Percentiles rank a stretch among this genome's conserved stretches.
These are phyloP conservation scores for Saussurea involucrata DNA, from an alignment of 129 eudicot species.

Conservation along the genomic window DNA sequence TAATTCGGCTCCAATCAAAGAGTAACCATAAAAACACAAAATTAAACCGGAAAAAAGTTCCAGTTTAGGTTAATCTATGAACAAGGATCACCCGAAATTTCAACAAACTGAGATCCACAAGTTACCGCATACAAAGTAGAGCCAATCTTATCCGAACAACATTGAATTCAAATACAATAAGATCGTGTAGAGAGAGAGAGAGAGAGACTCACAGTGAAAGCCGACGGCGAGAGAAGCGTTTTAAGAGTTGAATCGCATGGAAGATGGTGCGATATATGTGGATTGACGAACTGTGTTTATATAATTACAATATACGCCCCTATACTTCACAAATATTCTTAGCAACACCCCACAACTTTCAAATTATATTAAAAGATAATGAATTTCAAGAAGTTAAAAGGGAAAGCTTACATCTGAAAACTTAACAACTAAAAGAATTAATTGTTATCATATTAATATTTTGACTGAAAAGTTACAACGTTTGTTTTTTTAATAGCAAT, in stretches of 20 bases:
- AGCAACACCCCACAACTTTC: neutral
- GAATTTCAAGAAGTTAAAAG: neutral
- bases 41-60: neutral
- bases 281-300: neutral
- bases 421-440: no score
- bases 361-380: neutral
- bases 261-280: conserved; percentile 1
- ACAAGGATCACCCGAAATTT: neutral
- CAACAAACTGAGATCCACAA: conserved; percentile 11
- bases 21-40: neutral
- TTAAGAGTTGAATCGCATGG: conserved; percentile 1
- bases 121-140: neutral
- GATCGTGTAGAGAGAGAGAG: neutral
- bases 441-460: no score
- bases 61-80: conserved; percentile 12
- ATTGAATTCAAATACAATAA: neutral
- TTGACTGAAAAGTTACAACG: no score
- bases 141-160: neutral
- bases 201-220: conserved; percentile 14
- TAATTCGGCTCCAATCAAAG: conserved; percentile 6
- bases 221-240: conserved; percentile 26
- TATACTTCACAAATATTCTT: neutral
- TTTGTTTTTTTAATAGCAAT: no score
- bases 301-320: neutral
- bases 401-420: no score